Evolutionary conservation across 1,284 basidiomycete species (phyloP), one percentile per base, ranked within the genome.

Genomic region (Trichosporon ovoides): DNA sequence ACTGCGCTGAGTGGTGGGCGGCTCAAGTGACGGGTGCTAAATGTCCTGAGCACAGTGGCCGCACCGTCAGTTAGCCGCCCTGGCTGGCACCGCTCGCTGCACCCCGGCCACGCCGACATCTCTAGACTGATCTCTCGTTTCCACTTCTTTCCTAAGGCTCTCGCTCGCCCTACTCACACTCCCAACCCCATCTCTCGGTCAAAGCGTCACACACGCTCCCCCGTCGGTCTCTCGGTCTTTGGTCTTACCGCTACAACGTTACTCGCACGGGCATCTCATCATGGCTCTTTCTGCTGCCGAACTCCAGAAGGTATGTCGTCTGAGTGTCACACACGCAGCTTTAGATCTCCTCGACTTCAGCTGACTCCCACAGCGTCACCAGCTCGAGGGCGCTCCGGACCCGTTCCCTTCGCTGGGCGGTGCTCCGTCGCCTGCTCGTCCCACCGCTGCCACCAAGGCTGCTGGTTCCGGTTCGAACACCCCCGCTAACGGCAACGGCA

Each of bases 301-400:
- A 59, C 74, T 78, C 51, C 77, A 78, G 63, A 78, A 76, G 74
- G 78, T 77, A 53, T 53, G 73, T 67, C 18, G 1, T 9, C 4
- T 20, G 3, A 3, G 9, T 38, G 3, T 5, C 11, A 5, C 7
- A 19, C 3, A 5, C 38, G n/a, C 18, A 7, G n/a, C 5, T 19
- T 20, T 3, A 12, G 13, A 11, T 22, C 7, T 12, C 1, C 49
- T 52, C 34, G 12, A 16, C 6, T 5, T 11, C 10, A 38, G 52
- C 57, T 62, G 28, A 62, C 52, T n/a, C 19, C 20, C 18, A 10
- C 66, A 79, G 77, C 75, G 75, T 57, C 89, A 91, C 77, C 82
- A 86, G 69, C 85, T 91, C 61, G 90, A 92, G 80, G 90, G 89
- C 60, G 84, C 89, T 55, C 88, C 91, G 52, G 91, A 93, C 73